A percentile compares a stretch with the other conserved stretches of the same genome.
Conservation (phyloP, 176 grass and related monocot genomes). For the Alloteropsis semialata region DNA sequence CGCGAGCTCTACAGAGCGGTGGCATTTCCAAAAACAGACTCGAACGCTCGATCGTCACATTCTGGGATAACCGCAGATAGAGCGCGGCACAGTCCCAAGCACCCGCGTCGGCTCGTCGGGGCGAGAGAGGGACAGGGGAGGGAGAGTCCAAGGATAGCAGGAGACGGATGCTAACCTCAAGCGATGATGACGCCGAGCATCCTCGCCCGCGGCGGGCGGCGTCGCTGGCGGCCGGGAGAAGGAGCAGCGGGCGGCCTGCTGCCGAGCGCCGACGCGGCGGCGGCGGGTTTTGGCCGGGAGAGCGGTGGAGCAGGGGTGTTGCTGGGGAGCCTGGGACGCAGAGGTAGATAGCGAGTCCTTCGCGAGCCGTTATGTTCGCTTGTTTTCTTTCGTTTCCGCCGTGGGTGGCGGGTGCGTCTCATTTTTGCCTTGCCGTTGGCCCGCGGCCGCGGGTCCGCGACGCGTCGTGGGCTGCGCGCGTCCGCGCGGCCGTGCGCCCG, state of each 20-base stretch:
- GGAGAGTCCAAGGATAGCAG: not conserved
- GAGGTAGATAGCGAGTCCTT: conserved; percentile 8
- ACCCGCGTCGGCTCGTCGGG: not conserved
- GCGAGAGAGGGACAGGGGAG: not conserved
- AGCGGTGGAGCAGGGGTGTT: not conserved
- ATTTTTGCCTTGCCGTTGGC: not conserved
- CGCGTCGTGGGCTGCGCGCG: not conserved
- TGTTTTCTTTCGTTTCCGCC: not conserved
- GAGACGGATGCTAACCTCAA: conserved; percentile 20
- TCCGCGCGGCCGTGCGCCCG: conserved; percentile 6
- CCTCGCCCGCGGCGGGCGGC: not conserved
- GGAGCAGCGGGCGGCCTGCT: not conserved
- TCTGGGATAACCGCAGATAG: not conserved
- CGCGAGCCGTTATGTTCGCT: not conserved
- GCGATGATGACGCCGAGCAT: not conserved
- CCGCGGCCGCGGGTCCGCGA: not conserved
- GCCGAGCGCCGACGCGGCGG: not conserved
- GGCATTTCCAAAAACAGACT: not conserved
- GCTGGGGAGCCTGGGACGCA: not conserved
- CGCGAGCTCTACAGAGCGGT: not conserved
- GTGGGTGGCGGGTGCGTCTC: not conserved
- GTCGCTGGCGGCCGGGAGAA: not conserved
- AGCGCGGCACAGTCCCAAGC: not conserved
- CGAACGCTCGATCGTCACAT: not conserved
- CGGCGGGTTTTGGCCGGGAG: not conserved